phyloP scores from a whole-genome alignment of 2,329 filamentous ascomycete genomes.

The Nigrospora oryzae region DNA sequence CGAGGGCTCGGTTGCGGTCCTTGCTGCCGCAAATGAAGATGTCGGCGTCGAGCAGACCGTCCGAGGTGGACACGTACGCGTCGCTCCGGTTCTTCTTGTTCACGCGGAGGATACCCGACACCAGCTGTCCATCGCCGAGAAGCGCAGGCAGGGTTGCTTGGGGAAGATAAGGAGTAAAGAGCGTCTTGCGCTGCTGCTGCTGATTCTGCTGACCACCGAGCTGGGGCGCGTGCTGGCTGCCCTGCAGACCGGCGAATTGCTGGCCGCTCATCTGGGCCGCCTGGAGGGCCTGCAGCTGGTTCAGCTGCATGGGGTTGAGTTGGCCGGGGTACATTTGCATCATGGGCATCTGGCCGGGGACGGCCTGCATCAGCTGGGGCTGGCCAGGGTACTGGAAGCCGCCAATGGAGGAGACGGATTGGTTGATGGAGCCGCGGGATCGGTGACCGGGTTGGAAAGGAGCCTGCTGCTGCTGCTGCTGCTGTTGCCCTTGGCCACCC shows the following conservation, averaged over 20 bases:
- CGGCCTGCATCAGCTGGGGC: slow-evolving; percentile 78
- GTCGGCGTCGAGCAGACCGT: slow-evolving; percentile 82
- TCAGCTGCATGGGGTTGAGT: slow-evolving; percentile 79
- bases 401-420: slow-evolving; percentile 74
- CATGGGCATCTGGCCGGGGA: slow-evolving; percentile 77
- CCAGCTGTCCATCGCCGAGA: slow-evolving; percentile 83
- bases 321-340: slow-evolving; percentile 80
- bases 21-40: slow-evolving; percentile 99
- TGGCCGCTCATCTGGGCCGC: slow-evolving; percentile 77
- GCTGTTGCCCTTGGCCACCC: slow-evolving; percentile 43
- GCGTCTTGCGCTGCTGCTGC: slow-evolving; percentile 90
- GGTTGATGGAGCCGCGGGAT: slow-evolving; percentile 73
- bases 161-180: slow-evolving; percentile 95
- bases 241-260: slow-evolving; percentile 58
- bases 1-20: slow-evolving; percentile 91
- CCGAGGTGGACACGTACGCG: slow-evolving; percentile 90
- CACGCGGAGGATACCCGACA: slow-evolving; percentile 91
- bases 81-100: slow-evolving; percentile 99
- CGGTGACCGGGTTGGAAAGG: slow-evolving; percentile 92
- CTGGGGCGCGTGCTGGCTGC: slow-evolving; percentile 65
- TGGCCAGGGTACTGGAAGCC: slow-evolving; percentile 85
- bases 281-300: slow-evolving; percentile 86
- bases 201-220: slow-evolving; percentile 61
- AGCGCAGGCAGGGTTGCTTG: slow-evolving; percentile 90
- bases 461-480: slow-evolving; percentile 43